Base-by-base conservation (phyloP, 2,329 filamentous ascomycete genomes). In the Colletotrichum simmondsii region DNA sequence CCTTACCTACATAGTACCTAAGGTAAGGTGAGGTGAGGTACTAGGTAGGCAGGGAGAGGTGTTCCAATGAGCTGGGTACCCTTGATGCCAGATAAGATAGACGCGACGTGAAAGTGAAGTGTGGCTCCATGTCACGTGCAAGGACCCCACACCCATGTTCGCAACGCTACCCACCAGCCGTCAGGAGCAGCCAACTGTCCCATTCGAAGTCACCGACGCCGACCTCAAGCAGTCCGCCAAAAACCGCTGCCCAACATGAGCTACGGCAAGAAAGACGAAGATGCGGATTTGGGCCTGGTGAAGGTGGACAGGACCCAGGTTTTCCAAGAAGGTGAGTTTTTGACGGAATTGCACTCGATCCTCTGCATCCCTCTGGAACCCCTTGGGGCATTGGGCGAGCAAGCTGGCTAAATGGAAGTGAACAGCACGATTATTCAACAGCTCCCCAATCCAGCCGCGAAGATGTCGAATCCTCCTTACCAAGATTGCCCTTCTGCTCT, bases 191-290 rank as follows among this genome's bases (percentile, higher is more conserved):
- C 57, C 64, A 71, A 46, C 69, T 71, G 42, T 54, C 62, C 53
- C 35, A 68, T 37, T 65, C 49, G 53, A 56, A 54, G 46, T 42
- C 72, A 72, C 79, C 78, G 79, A 79, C 79, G 78, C 77, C 78
- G 80, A 78, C 78, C 76, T 78, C 76, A 78, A 80, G 78, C 77
- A 77, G 76, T 77, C 76, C 77, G 76, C 75, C 75, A 77, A 76
- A 79, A 56, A 70, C 77, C 78, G 78, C 79, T 80, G 85, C 86
- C 85, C 87, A 91, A 78, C 81, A 98, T 98, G 95, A 97, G 93
- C 86, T 97, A 97, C 91, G 93, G 96, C 88, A 99, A 99, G 88
- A 98, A 98, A 89, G 96, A 99, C 85, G 97, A 98, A 90, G 97
- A 99, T 88, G 94, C 93, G 82, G 96, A 98, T 83, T 91, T 93